Evolutionary conservation across 2,329 filamentous ascomycete species (phyloP).

Genomic region (Fusarium keratoplasticum): DNA sequence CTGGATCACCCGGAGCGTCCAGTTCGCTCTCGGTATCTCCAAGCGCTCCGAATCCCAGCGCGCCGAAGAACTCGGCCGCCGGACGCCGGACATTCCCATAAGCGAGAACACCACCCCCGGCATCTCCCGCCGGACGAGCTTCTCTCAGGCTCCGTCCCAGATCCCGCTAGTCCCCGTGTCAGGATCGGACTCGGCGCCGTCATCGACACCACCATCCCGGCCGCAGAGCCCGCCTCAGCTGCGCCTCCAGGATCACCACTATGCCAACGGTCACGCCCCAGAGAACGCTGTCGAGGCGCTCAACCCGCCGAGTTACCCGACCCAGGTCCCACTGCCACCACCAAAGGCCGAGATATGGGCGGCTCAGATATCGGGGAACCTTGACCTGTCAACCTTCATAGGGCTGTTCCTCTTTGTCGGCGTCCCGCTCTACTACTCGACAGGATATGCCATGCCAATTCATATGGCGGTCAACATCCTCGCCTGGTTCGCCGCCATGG

Average conservation of each 20-base stretch:
- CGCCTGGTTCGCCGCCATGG: conserved; percentile 62
- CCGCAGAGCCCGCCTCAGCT: conserved; percentile 43
- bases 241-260: conserved; percentile 45
- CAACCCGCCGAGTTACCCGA: conserved; percentile 40
- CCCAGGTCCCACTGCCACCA: conserved; percentile 56
- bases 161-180: conserved; percentile 32
- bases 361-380: conserved; percentile 55
- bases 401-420: conserved; percentile 62
- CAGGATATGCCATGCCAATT: conserved; percentile 63
- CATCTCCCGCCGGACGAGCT: conserved; percentile 38
- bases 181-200: conserved; percentile 27
- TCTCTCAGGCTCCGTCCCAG: conserved; percentile 42
- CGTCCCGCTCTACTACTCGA: conserved; percentile 65
- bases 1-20: conserved; percentile 65
- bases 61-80: conserved; percentile 58
- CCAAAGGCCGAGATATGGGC: conserved; percentile 64
- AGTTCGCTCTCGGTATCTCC: conserved; percentile 62
- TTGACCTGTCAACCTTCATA: conserved; percentile 60
- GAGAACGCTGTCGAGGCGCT: conserved; percentile 36
- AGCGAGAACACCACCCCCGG: conserved; percentile 41
- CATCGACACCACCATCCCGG: conserved; percentile 36
- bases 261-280: conserved; percentile 32
- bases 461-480: conserved; percentile 62
- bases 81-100: conserved; percentile 61
- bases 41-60: conserved; percentile 64